Base-by-base conservation (phyloP, 352 stramenopile genomes). In the Phytophthora rubi region DNA sequence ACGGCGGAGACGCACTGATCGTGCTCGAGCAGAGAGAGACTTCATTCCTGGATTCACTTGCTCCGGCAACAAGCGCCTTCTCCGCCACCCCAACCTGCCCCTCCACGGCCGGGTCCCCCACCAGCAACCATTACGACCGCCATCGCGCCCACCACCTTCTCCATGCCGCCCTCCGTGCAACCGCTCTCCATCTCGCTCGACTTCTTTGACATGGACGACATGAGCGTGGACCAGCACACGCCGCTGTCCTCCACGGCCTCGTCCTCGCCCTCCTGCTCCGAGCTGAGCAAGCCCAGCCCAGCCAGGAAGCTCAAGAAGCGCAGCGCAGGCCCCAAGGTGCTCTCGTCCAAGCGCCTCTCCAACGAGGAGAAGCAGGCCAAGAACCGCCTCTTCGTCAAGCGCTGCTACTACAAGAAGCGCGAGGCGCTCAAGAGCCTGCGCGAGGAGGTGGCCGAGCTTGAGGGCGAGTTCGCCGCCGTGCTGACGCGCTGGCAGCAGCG, bases 341-440 rank as follows among this genome's bases (percentile, higher is more conserved):
- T 72, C 12, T 55, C 69, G 18, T 56, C 69, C 44, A 80, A 75
- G 65, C 73, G 73, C 26, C 64, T 83, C 28, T 82, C 78, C 1
- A 85, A 86, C 56, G 73, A 83, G 21, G 75, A 85, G 49, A 81
- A 86, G 55, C 84, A 83, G n/a, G 79, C 79, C 26, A 89, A 88
- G 64, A 86, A 91, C 62, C 83, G 85, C 30, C 81, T 90, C 54
- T 86, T 90, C 69, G 85, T 90, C 70, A 90, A 91, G 71, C 80
- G 82, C 28, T 90, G 83, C 71, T 93, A 93, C 83, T 93, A 93
- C 80, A 90, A 91, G 69, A 90, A 91, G 58, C 79, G 84, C 35
- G 76, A 83, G 57, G 64, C 71, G 42, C 76, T 83, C 32, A 80
- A 80, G 54, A 76, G 59, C 56, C 60, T 83, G 62, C 76, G 76